Evolutionary conservation across 2,329 filamentous ascomycete species (phyloP), one percentile per base, ranked within the genome.

Genomic region (Calonectria crousiana): DNA sequence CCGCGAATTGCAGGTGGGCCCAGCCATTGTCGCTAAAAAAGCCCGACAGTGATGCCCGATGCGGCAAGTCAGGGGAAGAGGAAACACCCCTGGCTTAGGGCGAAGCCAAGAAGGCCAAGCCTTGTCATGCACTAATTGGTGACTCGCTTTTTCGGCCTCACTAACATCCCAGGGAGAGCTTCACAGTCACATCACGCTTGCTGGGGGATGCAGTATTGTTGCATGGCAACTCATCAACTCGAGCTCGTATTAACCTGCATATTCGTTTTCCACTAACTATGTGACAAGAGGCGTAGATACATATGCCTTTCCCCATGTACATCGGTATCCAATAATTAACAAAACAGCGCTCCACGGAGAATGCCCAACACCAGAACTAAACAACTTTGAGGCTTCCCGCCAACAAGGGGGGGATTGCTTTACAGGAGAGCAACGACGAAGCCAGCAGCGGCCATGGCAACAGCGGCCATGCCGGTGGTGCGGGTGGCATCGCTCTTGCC

Each of bases 371-470:
- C 56, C 56, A 41, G 56, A 62, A 62, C 13, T 41, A 20, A 41
- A 62, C 56, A 28, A 8, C 32, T 13, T 16, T 14, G n/a, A 60
- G 53, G 30, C 30, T 20, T 26, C n/a, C n/a, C 14, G 26, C 53
- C 18, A 16, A 18, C 16, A 26, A 38, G n/a, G 13, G n/a, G 13
- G n/a, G 6, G 9, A 4, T 8, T 38, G 23, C 36, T 69, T 80
- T 83, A 83, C 77, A 84, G 75, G 53, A 80, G 78, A 73, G 77
- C 78, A 72, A 78, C 81, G 68, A 78, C 77, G 52, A 84, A 47
- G 38, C 81, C 82, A 32, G 79, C 82, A 67, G 79, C 82, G 20
- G 79, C 83, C 18, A 81, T 70, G n/a, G 79, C 83, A 6, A 81
- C 82, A 66, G 82, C 70, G 67, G 78, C 79, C 75, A 82, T 78